phyloP scores from a whole-genome alignment of 1,284 basidiomycete genomes.

The Papiliotrema laurentii region DNA sequence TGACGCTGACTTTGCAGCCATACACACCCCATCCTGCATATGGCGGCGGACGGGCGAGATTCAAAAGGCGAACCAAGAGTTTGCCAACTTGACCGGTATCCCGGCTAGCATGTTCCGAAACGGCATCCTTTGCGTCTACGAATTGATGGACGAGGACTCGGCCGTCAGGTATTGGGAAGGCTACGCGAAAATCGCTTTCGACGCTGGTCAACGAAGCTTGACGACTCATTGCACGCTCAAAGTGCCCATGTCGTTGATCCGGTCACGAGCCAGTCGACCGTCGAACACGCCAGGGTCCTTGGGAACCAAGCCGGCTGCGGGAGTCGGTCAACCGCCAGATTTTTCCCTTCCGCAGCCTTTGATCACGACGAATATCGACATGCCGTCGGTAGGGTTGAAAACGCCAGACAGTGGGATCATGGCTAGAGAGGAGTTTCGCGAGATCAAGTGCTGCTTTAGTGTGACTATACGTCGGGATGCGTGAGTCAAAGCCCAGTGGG shows the following conservation, averaged over 20 bases:
- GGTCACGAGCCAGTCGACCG: conserved; percentile 17
- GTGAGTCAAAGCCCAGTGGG: conserved; percentile 45
- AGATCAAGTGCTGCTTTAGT: conserved; percentile 89
- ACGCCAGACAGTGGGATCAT: conserved; percentile 7
- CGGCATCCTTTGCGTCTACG: conserved; percentile 93
- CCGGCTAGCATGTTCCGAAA: conserved; percentile 31
- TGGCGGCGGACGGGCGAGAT: conserved; percentile 98
- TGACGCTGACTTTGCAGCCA: conserved; percentile 52
- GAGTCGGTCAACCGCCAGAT: conserved; percentile 14
- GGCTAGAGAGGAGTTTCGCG: conserved; percentile 58
- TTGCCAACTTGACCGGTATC: conserved; percentile 40
- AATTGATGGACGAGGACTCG: conserved; percentile 92
- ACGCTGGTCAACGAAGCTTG: conserved; percentile 64
- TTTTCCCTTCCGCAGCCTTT: conserved; percentile 21
- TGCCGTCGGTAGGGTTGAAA: neutral
- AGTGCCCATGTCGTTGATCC: conserved; percentile 54
- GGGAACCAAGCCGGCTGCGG: conserved; percentile 2
- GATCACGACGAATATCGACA: neutral
- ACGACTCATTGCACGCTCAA: conserved; percentile 88
- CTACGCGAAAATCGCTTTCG: conserved; percentile 92
- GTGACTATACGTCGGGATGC: conserved; percentile 90
- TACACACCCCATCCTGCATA: conserved; percentile 93
- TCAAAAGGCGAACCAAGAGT: conserved; percentile 92
- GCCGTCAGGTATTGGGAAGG: conserved; percentile 90
- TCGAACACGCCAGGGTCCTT: conserved; percentile 14